These are phyloP conservation scores for Cladophialophora exuberans DNA, from an alignment of 2,329 filamentous ascomycete genomes.

Conservation along the genomic window DNA sequence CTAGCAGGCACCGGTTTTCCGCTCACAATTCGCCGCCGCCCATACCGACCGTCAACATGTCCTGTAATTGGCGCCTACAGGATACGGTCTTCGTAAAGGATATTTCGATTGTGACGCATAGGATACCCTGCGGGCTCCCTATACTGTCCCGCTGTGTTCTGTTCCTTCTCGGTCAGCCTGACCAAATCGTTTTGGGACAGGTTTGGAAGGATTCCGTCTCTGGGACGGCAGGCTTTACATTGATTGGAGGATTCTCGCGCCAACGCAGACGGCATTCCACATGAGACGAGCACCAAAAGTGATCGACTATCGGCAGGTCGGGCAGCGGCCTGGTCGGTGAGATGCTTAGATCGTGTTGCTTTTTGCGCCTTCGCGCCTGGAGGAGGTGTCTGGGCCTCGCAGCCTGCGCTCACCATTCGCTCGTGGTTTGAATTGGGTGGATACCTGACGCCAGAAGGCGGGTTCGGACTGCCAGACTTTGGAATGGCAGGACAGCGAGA, in stretches of 20 bases:
- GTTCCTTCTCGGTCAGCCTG: constrained; percentile 2
- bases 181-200: neutral
- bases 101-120: constrained; percentile 11
- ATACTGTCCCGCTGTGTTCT: constrained; percentile 18
- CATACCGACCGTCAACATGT: constrained; percentile 9
- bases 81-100: neutral
- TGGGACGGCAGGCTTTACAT: constrained; percentile 4
- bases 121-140: neutral
- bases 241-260: constrained; percentile 25
- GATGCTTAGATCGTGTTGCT: constrained; percentile 26
- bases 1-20: constrained; percentile 4
- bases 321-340: constrained; percentile 24
- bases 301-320: constrained; percentile 27
- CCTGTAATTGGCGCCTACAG: constrained; percentile 1
- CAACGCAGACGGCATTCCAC: constrained; percentile 26
- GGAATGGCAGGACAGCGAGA: constrained; percentile 16
- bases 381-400: constrained; percentile 15
- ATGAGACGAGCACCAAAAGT: constrained; percentile 23
- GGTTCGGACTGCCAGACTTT: constrained; percentile 17
- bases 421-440: constrained; percentile 22
- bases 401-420: constrained; percentile 19
- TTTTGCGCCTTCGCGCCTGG: constrained; percentile 28
- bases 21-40: constrained; percentile 15
- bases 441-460: constrained; percentile 14
- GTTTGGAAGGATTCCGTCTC: neutral